Evolutionary conservation across 768 basidiomycete species (phyloP).

Genomic region (Lepiota brunneoincarnata): DNA sequence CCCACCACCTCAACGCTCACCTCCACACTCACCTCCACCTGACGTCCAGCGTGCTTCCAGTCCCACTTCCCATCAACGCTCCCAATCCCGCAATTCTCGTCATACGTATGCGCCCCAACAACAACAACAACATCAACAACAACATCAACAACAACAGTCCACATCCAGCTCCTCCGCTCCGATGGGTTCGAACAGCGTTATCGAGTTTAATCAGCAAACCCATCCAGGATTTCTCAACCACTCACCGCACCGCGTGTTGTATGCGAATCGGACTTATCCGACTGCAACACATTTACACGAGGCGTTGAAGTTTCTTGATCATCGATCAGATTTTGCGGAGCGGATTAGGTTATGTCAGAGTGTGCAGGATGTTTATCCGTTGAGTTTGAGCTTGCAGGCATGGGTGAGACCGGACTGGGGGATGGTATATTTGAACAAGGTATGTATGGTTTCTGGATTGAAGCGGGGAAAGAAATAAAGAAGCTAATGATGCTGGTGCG

Average conservation of each 20-base stretch:
- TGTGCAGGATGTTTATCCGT: constrained; percentile 26
- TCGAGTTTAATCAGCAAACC: not conserved
- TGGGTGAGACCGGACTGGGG: constrained; percentile 48
- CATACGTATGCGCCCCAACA: not conserved
- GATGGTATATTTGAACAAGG: constrained; percentile 40
- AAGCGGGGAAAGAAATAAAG: not conserved
- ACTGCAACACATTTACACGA: constrained; percentile 66
- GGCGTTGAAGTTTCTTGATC: constrained; percentile 56
- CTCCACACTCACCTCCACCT: constrained; percentile 8
- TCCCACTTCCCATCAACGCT: constrained; percentile 1
- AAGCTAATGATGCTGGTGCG: not conserved
- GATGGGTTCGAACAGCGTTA: not conserved
- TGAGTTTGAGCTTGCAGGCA: constrained; percentile 19
- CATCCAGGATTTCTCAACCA: constrained; percentile 50
- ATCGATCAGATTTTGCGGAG: constrained; percentile 46
- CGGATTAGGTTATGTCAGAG: constrained; percentile 38
- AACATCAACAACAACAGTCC: not conserved
- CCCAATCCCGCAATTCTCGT: constrained; percentile 2
- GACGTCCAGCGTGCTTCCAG: not conserved
- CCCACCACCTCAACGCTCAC: constrained; percentile 8
- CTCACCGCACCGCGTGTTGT: constrained; percentile 53
- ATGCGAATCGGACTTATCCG: constrained; percentile 49
- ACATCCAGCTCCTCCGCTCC: not conserved
- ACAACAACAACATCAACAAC: not conserved
- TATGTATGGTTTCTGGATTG: constrained; percentile 24